phyloP scores from a whole-genome alignment of 176 grass and related monocot species.

The Hyparrhenia diplandra region DNA sequence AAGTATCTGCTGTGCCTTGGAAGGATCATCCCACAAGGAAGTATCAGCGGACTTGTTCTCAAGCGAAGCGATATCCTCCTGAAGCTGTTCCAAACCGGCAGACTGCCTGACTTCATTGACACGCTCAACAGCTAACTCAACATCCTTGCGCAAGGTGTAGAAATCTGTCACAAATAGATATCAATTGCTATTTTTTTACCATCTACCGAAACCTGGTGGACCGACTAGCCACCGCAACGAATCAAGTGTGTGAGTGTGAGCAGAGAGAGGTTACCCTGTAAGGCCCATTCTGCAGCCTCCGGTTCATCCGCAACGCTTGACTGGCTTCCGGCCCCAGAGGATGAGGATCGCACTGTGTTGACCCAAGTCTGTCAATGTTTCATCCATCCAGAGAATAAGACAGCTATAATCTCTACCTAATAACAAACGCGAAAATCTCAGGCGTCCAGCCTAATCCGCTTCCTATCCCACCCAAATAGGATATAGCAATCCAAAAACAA shows the following conservation, averaged over 20 bases:
- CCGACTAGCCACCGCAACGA: neutral
- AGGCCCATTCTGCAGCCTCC: constrained; percentile 72
- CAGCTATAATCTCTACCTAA: no score
- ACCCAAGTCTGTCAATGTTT: constrained; percentile 45
- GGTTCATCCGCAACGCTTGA: constrained; percentile 51
- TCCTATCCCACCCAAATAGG: no score
- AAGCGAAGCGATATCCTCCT: constrained; percentile 53
- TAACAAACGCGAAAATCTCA: no score
- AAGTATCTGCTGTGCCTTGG: constrained; percentile 83
- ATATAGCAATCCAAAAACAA: no score
- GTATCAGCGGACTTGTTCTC: constrained; percentile 75
- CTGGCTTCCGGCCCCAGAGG: constrained; percentile 55
- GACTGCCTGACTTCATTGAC: constrained; percentile 69
- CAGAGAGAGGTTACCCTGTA: constrained; percentile 69
- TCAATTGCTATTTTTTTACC: no score
- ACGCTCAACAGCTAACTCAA: constrained; percentile 56
- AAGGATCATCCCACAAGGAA: constrained; percentile 91
- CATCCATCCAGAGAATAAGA: constrained; percentile 36
- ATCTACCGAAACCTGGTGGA: no score
- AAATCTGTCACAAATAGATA: constrained; percentile 50
- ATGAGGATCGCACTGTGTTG: constrained; percentile 54
- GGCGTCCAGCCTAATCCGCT: no score
- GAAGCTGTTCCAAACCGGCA: constrained; percentile 57
- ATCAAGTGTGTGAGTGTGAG: neutral
- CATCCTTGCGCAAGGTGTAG: constrained; percentile 85